phyloP scores from a whole-genome alignment of 139 green algal genomes.

The Coelastrella sp. region DNA sequence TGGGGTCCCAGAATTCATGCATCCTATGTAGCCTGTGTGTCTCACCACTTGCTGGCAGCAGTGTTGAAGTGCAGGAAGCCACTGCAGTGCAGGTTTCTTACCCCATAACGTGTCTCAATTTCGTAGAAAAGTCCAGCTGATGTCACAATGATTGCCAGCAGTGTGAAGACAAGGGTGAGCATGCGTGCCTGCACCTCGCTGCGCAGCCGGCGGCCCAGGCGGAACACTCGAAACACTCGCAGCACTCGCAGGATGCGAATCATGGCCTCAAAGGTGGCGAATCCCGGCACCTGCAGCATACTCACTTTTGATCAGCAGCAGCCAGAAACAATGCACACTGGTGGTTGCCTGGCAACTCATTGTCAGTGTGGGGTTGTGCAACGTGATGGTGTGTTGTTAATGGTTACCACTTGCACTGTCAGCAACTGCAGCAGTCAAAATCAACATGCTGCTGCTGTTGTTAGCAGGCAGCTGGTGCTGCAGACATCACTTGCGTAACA shows the following conservation, averaged over 20 bases:
- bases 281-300: background rate
- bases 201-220: conserved; percentile 35
- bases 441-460: no score
- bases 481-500: no score
- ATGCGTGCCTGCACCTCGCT: conserved; percentile 38
- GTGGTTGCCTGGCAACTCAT: no score
- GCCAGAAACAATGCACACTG: no score
- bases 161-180: conserved; percentile 47
- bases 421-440: no score
- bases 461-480: no score
- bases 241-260: conserved; percentile 38
- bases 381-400: no score
- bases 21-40: background rate
- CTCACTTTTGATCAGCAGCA: no score
- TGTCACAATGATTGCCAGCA: conserved; percentile 38
- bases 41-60: background rate
- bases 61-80: background rate
- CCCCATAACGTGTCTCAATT: conserved; percentile 34
- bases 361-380: no score
- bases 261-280: conserved; percentile 12
- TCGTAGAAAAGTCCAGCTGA: conserved; percentile 44
- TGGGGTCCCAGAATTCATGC: no score
- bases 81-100: background rate
- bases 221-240: conserved; percentile 40
- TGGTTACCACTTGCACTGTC: no score